Conservation (phyloP, 2,329 filamentous ascomycete genomes). For the Hymenoscyphus scutula region DNA sequence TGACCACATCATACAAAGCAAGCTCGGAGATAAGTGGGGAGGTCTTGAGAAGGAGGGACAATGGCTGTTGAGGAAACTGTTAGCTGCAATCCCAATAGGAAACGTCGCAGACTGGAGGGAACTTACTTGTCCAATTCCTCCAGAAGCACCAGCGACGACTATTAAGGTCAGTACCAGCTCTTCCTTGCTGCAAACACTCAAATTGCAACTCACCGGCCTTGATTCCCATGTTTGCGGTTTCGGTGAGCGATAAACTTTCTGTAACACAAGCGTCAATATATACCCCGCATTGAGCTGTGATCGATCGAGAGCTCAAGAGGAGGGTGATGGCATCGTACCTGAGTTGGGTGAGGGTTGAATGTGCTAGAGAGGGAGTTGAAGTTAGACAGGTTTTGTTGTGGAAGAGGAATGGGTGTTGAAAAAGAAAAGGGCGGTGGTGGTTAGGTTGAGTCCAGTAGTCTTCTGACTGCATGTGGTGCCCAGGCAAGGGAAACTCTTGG, state of each 20-base stretch:
- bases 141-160: conserved; percentile 92
- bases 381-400: conserved; percentile 1
- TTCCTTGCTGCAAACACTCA: neutral
- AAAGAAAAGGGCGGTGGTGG: neutral
- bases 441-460: neutral
- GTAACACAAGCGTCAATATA: conserved; percentile 17
- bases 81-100: conserved; percentile 14
- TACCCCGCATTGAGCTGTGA: conserved; percentile 29
- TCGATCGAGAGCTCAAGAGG: neutral
- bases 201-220: conserved; percentile 53
- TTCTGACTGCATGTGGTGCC: conserved; percentile 12
- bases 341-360: conserved; percentile 12
- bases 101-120: neutral
- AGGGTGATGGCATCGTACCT: conserved; percentile 19
- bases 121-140: conserved; percentile 77
- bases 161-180: conserved; percentile 15
- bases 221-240: conserved; percentile 48
- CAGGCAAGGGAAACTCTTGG: conserved; percentile 20
- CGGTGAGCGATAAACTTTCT: conserved; percentile 20
- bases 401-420: neutral
- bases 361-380: conserved; percentile 11
- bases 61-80: conserved; percentile 58
- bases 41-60: conserved; percentile 94
- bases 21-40: conserved; percentile 87
- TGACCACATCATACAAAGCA: conserved; percentile 98